phyloP scores from a whole-genome alignment of 176 grass and related monocot genomes.

The Zea luxurians region DNA sequence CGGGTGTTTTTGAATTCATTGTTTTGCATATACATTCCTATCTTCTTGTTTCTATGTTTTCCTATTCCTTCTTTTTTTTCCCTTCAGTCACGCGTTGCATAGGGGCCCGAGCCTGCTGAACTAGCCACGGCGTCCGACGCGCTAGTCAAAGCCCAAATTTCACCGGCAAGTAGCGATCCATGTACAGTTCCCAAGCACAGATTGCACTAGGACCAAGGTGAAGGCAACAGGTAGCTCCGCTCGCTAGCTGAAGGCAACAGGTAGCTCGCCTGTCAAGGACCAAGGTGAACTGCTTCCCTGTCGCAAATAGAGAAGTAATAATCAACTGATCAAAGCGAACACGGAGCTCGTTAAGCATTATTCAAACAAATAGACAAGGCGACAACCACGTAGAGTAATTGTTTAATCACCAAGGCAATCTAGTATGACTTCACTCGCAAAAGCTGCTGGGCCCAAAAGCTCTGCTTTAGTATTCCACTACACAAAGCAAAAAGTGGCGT shows the following conservation, averaged over 20 bases:
- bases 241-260: slow-evolving; percentile 14
- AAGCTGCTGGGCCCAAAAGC: slow-evolving; percentile 41
- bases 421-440: slow-evolving; percentile 39
- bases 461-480: slow-evolving; percentile 56
- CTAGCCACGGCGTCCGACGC: too few relatives aligned
- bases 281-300: slow-evolving; percentile 22
- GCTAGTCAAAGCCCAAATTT: slow-evolving; percentile 6
- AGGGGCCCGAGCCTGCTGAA: not conserved
- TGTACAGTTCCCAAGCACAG: slow-evolving; percentile 16
- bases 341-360: slow-evolving; percentile 14
- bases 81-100: too few relatives aligned
- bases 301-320: not conserved
- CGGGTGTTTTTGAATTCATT: too few relatives aligned
- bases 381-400: slow-evolving; percentile 32
- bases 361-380: slow-evolving; percentile 19
- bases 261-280: slow-evolving; percentile 19
- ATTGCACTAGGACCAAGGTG: not conserved
- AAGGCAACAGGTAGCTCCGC: not conserved
- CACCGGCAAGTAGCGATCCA: not conserved
- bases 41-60: too few relatives aligned
- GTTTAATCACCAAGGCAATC: slow-evolving; percentile 50
- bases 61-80: too few relatives aligned
- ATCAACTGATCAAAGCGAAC: slow-evolving; percentile 20
- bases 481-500: slow-evolving; percentile 54
- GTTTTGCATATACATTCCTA: too few relatives aligned